A percentile compares a stretch with the other conserved stretches of the same genome.
Conservation (phyloP, 2,329 filamentous ascomycete genomes). For the Hypoxylon sp. region DNA sequence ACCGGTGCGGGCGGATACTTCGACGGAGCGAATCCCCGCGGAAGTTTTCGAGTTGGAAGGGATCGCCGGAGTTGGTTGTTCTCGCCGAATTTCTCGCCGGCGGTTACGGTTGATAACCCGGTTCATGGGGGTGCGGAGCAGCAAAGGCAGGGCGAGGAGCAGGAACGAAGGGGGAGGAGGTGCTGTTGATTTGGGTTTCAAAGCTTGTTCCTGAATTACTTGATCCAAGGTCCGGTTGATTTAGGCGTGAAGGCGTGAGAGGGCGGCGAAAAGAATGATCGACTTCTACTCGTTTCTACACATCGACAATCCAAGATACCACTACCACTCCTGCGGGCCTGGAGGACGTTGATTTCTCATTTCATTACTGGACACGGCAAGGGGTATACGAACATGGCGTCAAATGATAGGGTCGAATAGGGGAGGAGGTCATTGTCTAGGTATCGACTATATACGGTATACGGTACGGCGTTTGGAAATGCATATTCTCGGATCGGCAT, state of each 20-base stretch:
- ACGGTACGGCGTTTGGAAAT: conserved; percentile 37
- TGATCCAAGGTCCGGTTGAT: background rate
- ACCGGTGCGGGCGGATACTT: conserved; percentile 60
- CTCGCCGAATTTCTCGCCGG: conserved; percentile 67
- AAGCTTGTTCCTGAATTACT: background rate
- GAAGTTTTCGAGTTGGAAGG: conserved; percentile 70
- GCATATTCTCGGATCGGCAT: conserved; percentile 23
- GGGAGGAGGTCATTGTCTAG: conserved; percentile 2
- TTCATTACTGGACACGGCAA: background rate
- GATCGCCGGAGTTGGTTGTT: conserved; percentile 73
- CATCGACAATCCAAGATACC: background rate
- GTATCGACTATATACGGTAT: conserved; percentile 1
- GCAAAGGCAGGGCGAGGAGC: conserved; percentile 36
- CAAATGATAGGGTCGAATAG: background rate
- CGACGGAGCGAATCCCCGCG: conserved; percentile 63
- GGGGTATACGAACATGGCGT: background rate
- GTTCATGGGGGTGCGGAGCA: conserved; percentile 50
- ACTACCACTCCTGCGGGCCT: background rate
- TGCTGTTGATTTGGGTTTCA: conserved; percentile 43
- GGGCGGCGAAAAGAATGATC: background rate
- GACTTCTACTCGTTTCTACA: background rate
- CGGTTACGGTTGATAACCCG: conserved; percentile 65
- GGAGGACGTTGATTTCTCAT: background rate
- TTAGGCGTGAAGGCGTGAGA: background rate
- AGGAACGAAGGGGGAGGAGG: conserved; percentile 48